These are phyloP conservation scores for Alternaria solani DNA, from an alignment of 2,329 filamentous ascomycete genomes.

Conservation along the genomic window DNA sequence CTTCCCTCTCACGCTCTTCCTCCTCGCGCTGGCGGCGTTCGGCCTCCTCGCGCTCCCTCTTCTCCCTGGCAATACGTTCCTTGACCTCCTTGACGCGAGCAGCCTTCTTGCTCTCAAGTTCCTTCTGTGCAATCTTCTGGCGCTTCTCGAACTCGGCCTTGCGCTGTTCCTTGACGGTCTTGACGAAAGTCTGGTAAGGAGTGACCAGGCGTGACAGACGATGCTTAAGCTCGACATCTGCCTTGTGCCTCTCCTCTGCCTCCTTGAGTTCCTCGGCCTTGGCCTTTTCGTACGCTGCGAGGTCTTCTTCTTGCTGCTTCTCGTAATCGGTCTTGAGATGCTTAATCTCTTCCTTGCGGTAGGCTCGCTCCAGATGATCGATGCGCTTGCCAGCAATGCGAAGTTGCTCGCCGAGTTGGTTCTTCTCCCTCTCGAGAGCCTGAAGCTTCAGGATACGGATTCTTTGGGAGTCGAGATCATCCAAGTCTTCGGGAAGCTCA, in stretches of 20 bases:
- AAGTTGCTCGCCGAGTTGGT: conserved; percentile 88
- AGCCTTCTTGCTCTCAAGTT: conserved; percentile 90
- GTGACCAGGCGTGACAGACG: conserved; percentile 84
- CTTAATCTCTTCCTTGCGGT: conserved; percentile 94
- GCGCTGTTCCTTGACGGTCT: conserved; percentile 82
- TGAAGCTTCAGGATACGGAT: conserved; percentile 94
- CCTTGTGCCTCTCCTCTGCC: conserved; percentile 86
- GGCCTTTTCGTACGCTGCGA: conserved; percentile 79
- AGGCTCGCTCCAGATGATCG: conserved; percentile 95
- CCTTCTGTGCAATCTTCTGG: conserved; percentile 87
- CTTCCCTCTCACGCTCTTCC: conserved; percentile 79
- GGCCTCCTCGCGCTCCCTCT: conserved; percentile 82
- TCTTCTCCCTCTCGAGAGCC: conserved; percentile 98
- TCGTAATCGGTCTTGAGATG: conserved; percentile 88
- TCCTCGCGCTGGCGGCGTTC: conserved; percentile 82
- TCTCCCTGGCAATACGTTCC: conserved; percentile 83
- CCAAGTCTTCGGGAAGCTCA: conserved; percentile 81
- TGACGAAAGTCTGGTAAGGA: conserved; percentile 84
- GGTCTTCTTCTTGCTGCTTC: conserved; percentile 78
- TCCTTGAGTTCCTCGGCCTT: conserved; percentile 82
- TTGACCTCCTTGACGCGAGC: conserved; percentile 87
- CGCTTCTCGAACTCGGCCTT: conserved; percentile 96
- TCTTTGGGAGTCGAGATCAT: conserved; percentile 65
- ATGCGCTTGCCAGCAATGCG: conserved; percentile 93
- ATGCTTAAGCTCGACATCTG: conserved; percentile 92